These are phyloP conservation scores for Silene conica DNA, from an alignment of 148 eudicot species.

Conservation along the genomic window DNA sequence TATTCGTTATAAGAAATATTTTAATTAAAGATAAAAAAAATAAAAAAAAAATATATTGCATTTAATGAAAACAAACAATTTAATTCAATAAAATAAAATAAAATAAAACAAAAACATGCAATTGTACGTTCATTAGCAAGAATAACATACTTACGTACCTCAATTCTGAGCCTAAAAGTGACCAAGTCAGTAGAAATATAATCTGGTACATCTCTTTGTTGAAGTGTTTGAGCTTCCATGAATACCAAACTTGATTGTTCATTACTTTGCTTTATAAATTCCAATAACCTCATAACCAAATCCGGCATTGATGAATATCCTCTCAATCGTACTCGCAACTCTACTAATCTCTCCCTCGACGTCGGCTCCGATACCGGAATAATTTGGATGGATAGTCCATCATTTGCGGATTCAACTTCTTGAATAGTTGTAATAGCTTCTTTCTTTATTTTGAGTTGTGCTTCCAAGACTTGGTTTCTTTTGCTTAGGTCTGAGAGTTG, in stretches of 20 bases:
- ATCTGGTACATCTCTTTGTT: neutral
- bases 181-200: conserved; percentile 25
- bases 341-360: conserved; percentile 38
- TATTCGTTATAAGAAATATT: too few relatives aligned
- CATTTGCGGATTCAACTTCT: conserved; percentile 9
- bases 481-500: conserved; percentile 49
- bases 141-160: conserved; percentile 39
- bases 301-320: conserved; percentile 39
- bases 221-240: conserved; percentile 42
- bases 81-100: too few relatives aligned
- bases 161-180: conserved; percentile 49
- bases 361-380: conserved; percentile 39
- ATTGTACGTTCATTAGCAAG: too few relatives aligned
- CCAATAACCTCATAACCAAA: conserved; percentile 48
- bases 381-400: conserved; percentile 32
- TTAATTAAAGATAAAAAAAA: too few relatives aligned
- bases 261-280: conserved; percentile 41
- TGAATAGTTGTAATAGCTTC: neutral
- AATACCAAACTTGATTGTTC: conserved; percentile 44
- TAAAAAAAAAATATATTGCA: too few relatives aligned
- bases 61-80: too few relatives aligned
- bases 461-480: conserved; percentile 44
- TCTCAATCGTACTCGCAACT: conserved; percentile 40
- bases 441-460: conserved; percentile 19
- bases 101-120: too few relatives aligned